Conservation (phyloP, 2,329 filamentous ascomycete genomes). For the Calonectria multiphialidica region DNA sequence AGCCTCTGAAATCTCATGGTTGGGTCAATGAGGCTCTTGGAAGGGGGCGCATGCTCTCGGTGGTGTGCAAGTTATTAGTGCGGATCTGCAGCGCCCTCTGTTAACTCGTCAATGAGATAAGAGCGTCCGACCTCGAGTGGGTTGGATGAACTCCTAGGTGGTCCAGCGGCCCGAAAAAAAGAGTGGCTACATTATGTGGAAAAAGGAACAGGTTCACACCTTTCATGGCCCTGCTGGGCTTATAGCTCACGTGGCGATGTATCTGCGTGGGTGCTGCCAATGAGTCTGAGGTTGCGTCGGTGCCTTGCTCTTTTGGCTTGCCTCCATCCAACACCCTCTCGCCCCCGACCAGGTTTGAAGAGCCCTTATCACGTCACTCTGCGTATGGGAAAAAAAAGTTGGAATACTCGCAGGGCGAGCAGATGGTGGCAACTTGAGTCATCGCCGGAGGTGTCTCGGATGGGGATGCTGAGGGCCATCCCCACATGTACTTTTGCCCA, state of each 20-base stretch:
- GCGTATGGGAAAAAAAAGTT: background rate
- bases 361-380: background rate
- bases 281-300: background rate
- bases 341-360: background rate
- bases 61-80: no score
- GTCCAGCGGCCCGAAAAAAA: background rate
- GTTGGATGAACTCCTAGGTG: no score
- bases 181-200: background rate
- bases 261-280: no score
- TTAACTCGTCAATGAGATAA: background rate
- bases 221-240: no score
- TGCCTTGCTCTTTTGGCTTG: background rate
- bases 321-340: background rate
- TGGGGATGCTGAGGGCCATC: background rate
- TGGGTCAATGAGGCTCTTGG: background rate
- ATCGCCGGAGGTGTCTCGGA: background rate
- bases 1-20: background rate
- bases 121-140: background rate
- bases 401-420: background rate
- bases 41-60: background rate
- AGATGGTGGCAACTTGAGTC: background rate
- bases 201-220: background rate
- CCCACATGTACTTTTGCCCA: background rate
- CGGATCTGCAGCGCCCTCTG: no score
- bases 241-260: background rate